These are phyloP conservation scores for Strobilomyces echinocephalus DNA, from an alignment of 768 basidiomycete species.

Conservation along the genomic window DNA sequence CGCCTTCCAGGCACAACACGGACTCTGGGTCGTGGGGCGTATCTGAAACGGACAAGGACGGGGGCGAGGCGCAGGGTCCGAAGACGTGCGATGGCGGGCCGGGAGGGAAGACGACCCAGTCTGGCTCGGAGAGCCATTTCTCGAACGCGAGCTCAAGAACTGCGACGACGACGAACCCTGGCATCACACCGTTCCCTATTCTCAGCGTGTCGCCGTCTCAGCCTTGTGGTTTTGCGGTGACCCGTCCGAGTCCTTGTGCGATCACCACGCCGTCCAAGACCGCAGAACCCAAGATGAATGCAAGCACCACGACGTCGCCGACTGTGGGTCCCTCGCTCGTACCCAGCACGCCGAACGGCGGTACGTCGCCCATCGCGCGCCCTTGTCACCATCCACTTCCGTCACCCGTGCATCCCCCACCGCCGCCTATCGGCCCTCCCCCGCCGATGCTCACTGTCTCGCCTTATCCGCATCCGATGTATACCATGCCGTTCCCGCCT, in stretches of 20 bases:
- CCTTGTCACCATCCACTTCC: constrained; percentile 5
- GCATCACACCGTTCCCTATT: constrained; percentile 20
- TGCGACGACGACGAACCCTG: background rate
- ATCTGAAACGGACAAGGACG: background rate
- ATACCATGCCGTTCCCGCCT: constrained; percentile 17
- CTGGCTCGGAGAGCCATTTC: background rate
- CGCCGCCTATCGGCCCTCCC: constrained; percentile 5
- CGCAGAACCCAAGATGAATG: constrained; percentile 8
- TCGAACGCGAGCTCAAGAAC: background rate
- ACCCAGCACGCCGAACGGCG: background rate
- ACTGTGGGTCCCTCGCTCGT: background rate
- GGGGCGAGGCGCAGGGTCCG: background rate
- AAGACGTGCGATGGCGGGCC: background rate
- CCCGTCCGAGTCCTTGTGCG: background rate
- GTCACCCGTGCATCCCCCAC: constrained; percentile 10
- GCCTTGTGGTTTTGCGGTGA: background rate
- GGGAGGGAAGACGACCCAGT: background rate
- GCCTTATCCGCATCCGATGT: constrained; percentile 18
- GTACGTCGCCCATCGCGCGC: constrained; percentile 3
- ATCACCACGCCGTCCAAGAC: background rate
- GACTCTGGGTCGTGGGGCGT: background rate
- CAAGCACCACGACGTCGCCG: constrained; percentile 1
- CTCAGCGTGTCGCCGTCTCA: constrained; percentile 10
- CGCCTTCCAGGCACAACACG: background rate
- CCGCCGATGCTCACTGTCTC: constrained; percentile 17